These are phyloP conservation scores for Prunus persica DNA, from an alignment of 306 rosid species.

Conservation along the genomic window DNA sequence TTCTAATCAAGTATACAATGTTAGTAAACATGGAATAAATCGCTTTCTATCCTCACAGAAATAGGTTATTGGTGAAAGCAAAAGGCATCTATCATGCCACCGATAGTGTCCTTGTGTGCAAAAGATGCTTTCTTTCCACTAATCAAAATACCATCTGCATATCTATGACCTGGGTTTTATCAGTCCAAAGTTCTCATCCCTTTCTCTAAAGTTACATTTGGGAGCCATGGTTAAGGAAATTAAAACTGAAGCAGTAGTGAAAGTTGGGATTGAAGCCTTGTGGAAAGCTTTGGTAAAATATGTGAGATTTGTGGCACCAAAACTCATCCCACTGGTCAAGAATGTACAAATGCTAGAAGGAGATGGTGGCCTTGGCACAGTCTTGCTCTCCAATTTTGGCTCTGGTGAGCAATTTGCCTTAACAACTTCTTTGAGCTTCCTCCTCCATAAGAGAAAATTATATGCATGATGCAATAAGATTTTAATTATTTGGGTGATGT, in stretches of 20 bases:
- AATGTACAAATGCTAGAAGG: slow-evolving; percentile 60
- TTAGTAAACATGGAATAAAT: too few species aligned
- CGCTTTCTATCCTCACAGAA: not conserved
- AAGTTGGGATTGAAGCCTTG: slow-evolving; percentile 40
- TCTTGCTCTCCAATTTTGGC: slow-evolving; percentile 46
- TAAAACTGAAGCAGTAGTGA: slow-evolving; percentile 36
- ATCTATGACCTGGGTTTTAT: not conserved
- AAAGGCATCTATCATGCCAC: not conserved
- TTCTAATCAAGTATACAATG: too few species aligned
- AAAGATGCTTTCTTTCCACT: slow-evolving; percentile 1
- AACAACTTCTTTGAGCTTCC: not conserved
- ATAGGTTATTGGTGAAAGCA: not conserved
- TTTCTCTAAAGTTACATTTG: not conserved
- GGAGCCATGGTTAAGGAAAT: slow-evolving; percentile 43
- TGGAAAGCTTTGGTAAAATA: slow-evolving; percentile 54
- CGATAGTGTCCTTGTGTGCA: not conserved
- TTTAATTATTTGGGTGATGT: too few species aligned
- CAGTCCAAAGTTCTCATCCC: not conserved
- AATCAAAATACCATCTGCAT: not conserved
- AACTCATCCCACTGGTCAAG: slow-evolving; percentile 45
- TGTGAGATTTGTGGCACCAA: slow-evolving; percentile 36
- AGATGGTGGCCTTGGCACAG: slow-evolving; percentile 46
- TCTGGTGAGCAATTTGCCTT: slow-evolving; percentile 30
- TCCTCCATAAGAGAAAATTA: too few species aligned
- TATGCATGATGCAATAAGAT: too few species aligned